Conservation (phyloP, 805 yeast species). For the Candida maesae region DNA sequence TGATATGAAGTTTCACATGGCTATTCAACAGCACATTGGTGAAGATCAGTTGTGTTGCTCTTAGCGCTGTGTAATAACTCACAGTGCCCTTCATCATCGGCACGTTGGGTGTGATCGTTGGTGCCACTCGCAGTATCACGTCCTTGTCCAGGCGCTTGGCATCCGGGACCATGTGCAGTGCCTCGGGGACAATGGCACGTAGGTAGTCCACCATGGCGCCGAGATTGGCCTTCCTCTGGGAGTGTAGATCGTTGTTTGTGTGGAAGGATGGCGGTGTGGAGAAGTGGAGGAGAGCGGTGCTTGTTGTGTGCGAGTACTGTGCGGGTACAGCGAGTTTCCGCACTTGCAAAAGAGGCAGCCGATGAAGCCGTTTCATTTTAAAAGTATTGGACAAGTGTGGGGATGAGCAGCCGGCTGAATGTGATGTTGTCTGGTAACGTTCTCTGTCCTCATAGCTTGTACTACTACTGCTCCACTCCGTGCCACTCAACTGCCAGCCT, state of each 20-base stretch:
- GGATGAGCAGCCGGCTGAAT: no score
- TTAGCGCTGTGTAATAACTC: slow-evolving; percentile 53
- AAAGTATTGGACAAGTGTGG: no score
- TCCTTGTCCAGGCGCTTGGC: slow-evolving; percentile 40
- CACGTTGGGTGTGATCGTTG: slow-evolving; percentile 45
- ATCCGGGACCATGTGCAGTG: slow-evolving; percentile 45
- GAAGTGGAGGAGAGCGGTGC: background rate
- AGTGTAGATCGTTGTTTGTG: slow-evolving; percentile 7
- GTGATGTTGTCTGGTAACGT: no score
- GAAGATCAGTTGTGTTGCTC: slow-evolving; percentile 50
- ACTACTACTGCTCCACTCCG: no score
- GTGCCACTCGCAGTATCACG: slow-evolving; percentile 52
- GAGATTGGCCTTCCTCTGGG: slow-evolving; percentile 37
- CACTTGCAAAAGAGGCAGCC: no score
- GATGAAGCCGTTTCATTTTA: no score
- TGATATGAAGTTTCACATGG: slow-evolving; percentile 48
- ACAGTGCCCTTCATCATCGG: slow-evolving; percentile 55
- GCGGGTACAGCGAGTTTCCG: background rate
- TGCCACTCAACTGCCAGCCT: no score
- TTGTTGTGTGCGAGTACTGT: background rate
- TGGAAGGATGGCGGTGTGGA: slow-evolving; percentile 10
- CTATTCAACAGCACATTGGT: slow-evolving; percentile 56
- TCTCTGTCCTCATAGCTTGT: no score
- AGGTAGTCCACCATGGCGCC: slow-evolving; percentile 51
- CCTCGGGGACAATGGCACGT: slow-evolving; percentile 44